phyloP scores from a whole-genome alignment of 1,284 basidiomycete genomes.

The Heliocybe sulcata region DNA sequence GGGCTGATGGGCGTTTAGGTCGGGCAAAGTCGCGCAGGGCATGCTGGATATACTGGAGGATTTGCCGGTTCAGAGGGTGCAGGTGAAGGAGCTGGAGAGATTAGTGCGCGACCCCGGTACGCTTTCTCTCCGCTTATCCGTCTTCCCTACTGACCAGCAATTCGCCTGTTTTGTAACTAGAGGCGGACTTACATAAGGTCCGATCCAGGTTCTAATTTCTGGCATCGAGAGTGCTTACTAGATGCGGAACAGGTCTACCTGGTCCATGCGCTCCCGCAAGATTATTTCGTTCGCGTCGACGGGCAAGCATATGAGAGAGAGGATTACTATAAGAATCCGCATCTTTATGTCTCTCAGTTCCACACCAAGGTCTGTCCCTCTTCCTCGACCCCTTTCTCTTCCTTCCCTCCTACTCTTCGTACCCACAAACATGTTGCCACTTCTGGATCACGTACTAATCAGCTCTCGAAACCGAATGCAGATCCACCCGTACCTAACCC shows the following conservation, averaged over 20 bases:
- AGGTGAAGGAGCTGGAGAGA: constrained; percentile 46
- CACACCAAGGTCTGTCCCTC: constrained; percentile 49
- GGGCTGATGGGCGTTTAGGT: constrained; percentile 29
- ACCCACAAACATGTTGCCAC: too few species aligned
- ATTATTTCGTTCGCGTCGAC: constrained; percentile 59
- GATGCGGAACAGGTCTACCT: constrained; percentile 58
- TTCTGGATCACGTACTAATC: too few species aligned
- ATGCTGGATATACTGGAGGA: constrained; percentile 65
- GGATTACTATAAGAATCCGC: constrained; percentile 69
- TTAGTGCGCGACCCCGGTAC: constrained; percentile 47
- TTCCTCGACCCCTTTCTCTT: background rate
- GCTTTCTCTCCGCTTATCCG: constrained; percentile 9
- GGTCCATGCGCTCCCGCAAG: constrained; percentile 61
- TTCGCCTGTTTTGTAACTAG: constrained; percentile 21
- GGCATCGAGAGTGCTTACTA: constrained; percentile 4
- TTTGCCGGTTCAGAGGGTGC: constrained; percentile 58
- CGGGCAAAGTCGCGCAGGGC: constrained; percentile 76
- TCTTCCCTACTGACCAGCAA: background rate
- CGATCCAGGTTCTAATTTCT: background rate
- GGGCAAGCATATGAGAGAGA: constrained; percentile 53
- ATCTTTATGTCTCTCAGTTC: constrained; percentile 62
- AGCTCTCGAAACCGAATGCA: too few species aligned
- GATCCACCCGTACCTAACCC: constrained; percentile 80
- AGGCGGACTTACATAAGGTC: constrained; percentile 47
- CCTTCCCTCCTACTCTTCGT: background rate